Base-by-base conservation (phyloP, 768 basidiomycete genomes). In the Trametes gibbosa region DNA sequence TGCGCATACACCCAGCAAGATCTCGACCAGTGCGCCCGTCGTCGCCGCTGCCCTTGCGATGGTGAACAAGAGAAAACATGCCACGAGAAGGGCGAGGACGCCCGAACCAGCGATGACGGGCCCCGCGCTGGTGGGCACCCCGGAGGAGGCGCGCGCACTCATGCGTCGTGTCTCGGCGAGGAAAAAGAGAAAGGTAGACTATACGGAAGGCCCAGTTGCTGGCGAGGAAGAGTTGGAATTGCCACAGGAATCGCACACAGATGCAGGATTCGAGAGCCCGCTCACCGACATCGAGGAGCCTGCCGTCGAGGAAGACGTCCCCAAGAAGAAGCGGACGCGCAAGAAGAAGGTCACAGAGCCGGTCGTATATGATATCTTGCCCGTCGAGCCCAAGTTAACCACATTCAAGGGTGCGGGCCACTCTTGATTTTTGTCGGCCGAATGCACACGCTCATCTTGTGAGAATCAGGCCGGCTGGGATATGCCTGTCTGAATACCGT, bases 401-500 rank as follows among this genome's bases (percentile, higher is more conserved):
- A 83, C 82, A 2, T 95, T 90, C 70, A 83, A 76, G 69, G 91
- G 90, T 59, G 77, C 81, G 55, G 72, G 85, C 35, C 21, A 78
- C 69, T 48, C n/a, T 41, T 12, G 8, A 12, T 14, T 39, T 17
- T 10, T 32, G 29, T 7, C 34, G 6, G 23, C 1, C 2, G 17
- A 47, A 17, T 10, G 8, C 27, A 32, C 6, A 9, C 21, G 9
- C 10, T 50, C 1, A 50, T 17, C n/a, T 4, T 39, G 17, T 12
- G 9, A n/a, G 3, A 7, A 19, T 25, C 46, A 61, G 58, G 57
- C 25, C 64, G 62, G 7, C 50, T 66, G 79, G 85, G 86, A 1
- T 89, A 94, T 69, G 92, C 92, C 2, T 95, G 92, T 68, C 70
- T 95, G 49, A 95, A 95, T 66, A 95, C 94, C 0, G 77, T 97